A percentile compares a stretch with the other conserved stretches of the same genome.
Evolutionary conservation across 345 rosid genomes (phyloP).

Genomic region (Xanthoceras sorbifolium): DNA sequence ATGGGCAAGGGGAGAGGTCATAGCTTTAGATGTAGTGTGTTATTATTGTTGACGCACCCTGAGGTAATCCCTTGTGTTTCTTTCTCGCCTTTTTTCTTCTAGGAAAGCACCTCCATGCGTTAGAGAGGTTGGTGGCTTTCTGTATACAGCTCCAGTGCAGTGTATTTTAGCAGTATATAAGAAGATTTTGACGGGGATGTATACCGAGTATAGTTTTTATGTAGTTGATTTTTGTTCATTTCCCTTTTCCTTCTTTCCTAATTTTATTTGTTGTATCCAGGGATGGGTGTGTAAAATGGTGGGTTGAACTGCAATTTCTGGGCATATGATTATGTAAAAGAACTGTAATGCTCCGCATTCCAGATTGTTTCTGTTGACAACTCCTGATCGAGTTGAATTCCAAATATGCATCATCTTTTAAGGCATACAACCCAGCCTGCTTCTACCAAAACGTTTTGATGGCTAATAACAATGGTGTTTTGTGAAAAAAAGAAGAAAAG

Average conservation of each 20-base stretch:
- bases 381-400: background rate
- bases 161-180: constrained; percentile 54
- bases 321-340: constrained; percentile 23
- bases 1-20: constrained; percentile 8
- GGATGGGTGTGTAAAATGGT: constrained; percentile 33
- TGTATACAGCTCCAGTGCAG: constrained; percentile 37
- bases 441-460: background rate
- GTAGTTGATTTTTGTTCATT: constrained; percentile 26
- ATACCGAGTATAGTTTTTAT: constrained; percentile 37
- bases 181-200: constrained; percentile 50
- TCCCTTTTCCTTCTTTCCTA: background rate
- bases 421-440: no score
- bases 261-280: background rate
- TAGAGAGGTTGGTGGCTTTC: constrained; percentile 28
- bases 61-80: constrained; percentile 6
- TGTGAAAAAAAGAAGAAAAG: no score
- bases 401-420: background rate
- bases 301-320: constrained; percentile 13
- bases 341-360: constrained; percentile 18
- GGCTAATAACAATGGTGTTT: no score
- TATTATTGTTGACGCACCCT: background rate
- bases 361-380: constrained; percentile 13
- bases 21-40: constrained; percentile 11
- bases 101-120: constrained; percentile 25
- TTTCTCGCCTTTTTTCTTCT: constrained; percentile 10